phyloP scores from a whole-genome alignment of 202 grass and related monocot genomes.

The Alloteropsis angusta region DNA sequence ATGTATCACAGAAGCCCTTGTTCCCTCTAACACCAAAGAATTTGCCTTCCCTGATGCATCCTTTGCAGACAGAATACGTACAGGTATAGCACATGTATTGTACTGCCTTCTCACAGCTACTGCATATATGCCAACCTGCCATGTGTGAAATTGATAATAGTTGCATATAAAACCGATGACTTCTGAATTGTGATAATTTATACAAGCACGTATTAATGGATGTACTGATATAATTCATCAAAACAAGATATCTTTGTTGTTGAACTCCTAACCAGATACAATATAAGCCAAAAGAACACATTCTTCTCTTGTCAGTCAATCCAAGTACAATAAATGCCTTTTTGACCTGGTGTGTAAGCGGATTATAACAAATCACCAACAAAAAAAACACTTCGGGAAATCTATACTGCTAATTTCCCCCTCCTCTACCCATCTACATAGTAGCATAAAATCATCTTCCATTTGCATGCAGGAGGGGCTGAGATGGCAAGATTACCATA shows the following conservation, averaged over 20 bases:
- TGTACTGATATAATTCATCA: not conserved
- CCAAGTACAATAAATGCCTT: not conserved
- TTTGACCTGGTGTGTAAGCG: not conserved
- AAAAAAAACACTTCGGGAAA: not conserved
- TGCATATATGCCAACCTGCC: slow-evolving; percentile 98
- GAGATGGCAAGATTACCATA: not conserved
- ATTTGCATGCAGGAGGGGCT: not conserved
- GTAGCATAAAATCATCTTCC: not conserved
- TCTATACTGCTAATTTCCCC: not conserved
- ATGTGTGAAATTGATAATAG: slow-evolving; percentile 33
- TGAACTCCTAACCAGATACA: not conserved
- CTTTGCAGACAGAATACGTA: slow-evolving; percentile 87
- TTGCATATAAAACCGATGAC: not conserved
- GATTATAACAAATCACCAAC: not conserved
- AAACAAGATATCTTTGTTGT: not conserved
- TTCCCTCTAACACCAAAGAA: slow-evolving; percentile 86
- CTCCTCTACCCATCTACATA: not conserved
- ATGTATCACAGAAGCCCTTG: slow-evolving; percentile 96
- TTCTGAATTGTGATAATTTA: not conserved
- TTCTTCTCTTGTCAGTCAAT: not conserved
- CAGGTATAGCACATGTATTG: slow-evolving; percentile 94
- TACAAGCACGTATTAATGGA: not conserved
- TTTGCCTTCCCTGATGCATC: slow-evolving; percentile 53
- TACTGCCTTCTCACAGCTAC: slow-evolving; percentile 76
- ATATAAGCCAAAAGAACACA: not conserved